A percentile compares a stretch with the other conserved stretches of the same genome.
phyloP scores from a whole-genome alignment of 2,329 filamentous ascomycete species.

The Tolypocladium endophyticum region DNA sequence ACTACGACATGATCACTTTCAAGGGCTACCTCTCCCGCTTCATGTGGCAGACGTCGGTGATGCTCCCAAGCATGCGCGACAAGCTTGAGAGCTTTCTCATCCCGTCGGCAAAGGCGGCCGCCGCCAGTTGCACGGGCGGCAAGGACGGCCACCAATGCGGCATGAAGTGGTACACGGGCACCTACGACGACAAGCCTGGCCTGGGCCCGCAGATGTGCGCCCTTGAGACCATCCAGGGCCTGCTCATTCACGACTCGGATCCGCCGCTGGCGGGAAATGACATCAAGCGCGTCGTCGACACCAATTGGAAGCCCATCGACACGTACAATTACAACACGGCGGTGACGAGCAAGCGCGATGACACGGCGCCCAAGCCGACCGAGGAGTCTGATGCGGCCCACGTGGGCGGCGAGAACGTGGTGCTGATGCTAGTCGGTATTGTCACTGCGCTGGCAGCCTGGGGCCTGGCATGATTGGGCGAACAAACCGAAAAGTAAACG shows the following conservation, averaged over 20 bases:
- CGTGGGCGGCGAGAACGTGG: neutral
- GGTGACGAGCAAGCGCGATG: conserved; percentile 2
- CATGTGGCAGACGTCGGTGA: conserved; percentile 46
- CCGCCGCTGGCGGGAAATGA: conserved; percentile 36
- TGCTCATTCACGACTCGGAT: conserved; percentile 33
- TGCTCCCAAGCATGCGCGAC: conserved; percentile 42
- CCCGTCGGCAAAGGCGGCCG: conserved; percentile 45
- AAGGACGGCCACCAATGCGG: conserved; percentile 42
- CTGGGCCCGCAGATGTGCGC: conserved; percentile 57
- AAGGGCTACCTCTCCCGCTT: conserved; percentile 58
- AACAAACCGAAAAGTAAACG: neutral
- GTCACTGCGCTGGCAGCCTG: neutral
- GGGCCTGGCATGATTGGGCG: neutral
- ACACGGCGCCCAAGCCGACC: neutral
- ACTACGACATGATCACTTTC: conserved; percentile 55
- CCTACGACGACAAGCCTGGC: conserved; percentile 42
- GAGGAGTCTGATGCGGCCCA: neutral
- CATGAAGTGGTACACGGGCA: conserved; percentile 50
- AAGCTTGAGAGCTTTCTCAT: conserved; percentile 37
- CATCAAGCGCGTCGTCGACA: conserved; percentile 32
- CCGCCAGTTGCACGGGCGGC: conserved; percentile 45
- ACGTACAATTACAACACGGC: conserved; percentile 5
- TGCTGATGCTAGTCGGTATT: neutral
- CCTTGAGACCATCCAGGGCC: conserved; percentile 51
- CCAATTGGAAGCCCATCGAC: conserved; percentile 9